Evolutionary conservation across 179 eudicot genomes (phyloP), one percentile per base, ranked within the genome.

Genomic region (Vitellaria paradoxa): DNA sequence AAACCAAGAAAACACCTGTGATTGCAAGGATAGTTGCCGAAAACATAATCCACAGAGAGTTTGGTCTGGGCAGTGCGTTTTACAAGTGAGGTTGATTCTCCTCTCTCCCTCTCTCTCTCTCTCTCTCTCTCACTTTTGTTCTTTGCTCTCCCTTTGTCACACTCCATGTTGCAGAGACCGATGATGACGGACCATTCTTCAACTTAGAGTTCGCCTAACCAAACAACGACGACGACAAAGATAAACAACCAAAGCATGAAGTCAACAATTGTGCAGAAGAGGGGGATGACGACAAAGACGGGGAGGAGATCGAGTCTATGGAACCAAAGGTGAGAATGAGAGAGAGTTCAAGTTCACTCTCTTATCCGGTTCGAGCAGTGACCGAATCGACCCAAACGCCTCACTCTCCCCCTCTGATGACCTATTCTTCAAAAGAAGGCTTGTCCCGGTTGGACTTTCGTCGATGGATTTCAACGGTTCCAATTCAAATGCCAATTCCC

Each of bases 181-280:
- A 30, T 30, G 37, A 30, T 30, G 70, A 84, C 13, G 94, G 89
- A 0, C 89, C 87, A 30, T 4, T 90, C 81, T 90, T 90, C 69
- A 92, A 90, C 85, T 23, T 90, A 49, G 92, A 87, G 81, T 84
- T 90, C 79, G 40, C 91, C 26, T 80, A 82, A 0, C 84, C 84
- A 15, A 73, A 73, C 18, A 77, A 81, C 37, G 37, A 2, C 37
- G 37, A 21, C 2, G 61, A 14, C 7, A 60, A 59, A 5, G 49
- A 70, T 18, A 50, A 23, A 12, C 68, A 47, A 55, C 11, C 12
- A 24, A 20, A 37, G 47, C 23, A 12, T 0, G 23, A 55, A 18
- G 60, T 37, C 49, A 21, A 23, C 76, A 53, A 46, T 13, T 40
- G 5, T 6, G 14, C 68, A 17, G 12, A 26, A 42, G 26, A 30